Evolutionary conservation across 139 green algal species (phyloP).

Genomic region (Edaphochlamys debaryana): DNA sequence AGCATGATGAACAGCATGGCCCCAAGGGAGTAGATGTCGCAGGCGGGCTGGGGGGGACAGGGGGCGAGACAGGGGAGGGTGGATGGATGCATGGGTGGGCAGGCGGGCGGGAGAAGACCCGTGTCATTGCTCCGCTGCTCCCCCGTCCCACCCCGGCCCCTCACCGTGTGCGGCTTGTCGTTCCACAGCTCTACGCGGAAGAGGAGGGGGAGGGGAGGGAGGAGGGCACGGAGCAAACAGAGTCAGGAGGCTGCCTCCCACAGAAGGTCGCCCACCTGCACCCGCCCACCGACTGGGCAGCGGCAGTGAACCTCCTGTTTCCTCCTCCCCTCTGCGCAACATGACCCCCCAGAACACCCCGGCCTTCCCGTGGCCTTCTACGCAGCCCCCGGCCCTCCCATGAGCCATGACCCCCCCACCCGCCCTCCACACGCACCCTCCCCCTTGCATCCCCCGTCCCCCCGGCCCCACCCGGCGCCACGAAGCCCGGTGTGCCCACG

Average conservation of each 20-base stretch:
- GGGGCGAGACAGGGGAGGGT: too few species aligned
- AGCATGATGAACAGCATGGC: conserved; percentile 62
- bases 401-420: not conserved
- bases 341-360: not conserved
- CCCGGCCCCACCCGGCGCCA: conserved; percentile 43
- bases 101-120: too few species aligned
- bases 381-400: not conserved
- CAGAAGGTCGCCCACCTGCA: too few species aligned
- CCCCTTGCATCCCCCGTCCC: not conserved
- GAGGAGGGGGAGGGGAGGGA: not conserved
- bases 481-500: conserved; percentile 57
- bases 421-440: not conserved
- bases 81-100: too few species aligned
- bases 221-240: too few species aligned
- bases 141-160: not conserved
- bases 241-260: too few species aligned
- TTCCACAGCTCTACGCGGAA: conserved; percentile 10
- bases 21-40: conserved; percentile 49
- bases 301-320: too few species aligned
- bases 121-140: too few species aligned
- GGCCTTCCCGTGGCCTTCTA: too few species aligned
- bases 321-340: too few species aligned
- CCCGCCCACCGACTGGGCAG: too few species aligned
- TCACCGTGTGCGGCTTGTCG: conserved; percentile 23
- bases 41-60: not conserved